phyloP scores from a whole-genome alignment of 371 early-diverging fungal species.

The Astathelohania contejeani region DNA sequence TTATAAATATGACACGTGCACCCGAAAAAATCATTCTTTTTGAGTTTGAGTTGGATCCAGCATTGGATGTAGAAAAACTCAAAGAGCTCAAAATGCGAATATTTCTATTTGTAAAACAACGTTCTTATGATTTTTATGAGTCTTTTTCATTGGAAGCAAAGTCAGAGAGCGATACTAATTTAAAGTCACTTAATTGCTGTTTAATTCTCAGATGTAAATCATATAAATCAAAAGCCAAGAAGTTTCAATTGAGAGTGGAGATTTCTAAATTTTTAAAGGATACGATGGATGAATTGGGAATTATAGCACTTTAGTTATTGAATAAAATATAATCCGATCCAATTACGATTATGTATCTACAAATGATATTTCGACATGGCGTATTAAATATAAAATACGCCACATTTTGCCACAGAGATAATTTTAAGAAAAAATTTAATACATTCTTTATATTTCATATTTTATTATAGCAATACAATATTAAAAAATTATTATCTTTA shows the following conservation, averaged over 20 bases:
- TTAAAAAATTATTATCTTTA: too few species aligned
- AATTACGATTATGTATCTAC: too few species aligned
- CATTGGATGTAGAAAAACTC: conserved; percentile 23
- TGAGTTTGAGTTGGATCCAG: conserved; percentile 34
- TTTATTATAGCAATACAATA: too few species aligned
- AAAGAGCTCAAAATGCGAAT: conserved; percentile 37
- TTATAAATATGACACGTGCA: conserved; percentile 51
- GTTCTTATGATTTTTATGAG: conserved; percentile 43
- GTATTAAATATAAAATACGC: too few species aligned
- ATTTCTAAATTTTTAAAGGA: too few species aligned
- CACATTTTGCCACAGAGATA: too few species aligned
- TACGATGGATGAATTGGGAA: too few species aligned
- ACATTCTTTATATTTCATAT: too few species aligned
- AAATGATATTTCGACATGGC: too few species aligned
- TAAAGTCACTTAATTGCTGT: conserved; percentile 36
- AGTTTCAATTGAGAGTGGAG: conserved; percentile 47
- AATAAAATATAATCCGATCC: too few species aligned
- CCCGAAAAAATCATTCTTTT: conserved; percentile 51
- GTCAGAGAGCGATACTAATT: conserved; percentile 24
- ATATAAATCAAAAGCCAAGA: conserved; percentile 42
- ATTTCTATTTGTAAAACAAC: conserved; percentile 30
- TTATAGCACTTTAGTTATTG: too few species aligned
- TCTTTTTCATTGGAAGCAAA: conserved; percentile 45
- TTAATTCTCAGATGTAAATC: conserved; percentile 44
- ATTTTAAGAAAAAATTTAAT: too few species aligned